A percentile compares a stretch with the other conserved stretches of the same genome.
phyloP scores from a whole-genome alignment of 2,329 filamentous ascomycete species.

The Parafenestella ontariensis region DNA sequence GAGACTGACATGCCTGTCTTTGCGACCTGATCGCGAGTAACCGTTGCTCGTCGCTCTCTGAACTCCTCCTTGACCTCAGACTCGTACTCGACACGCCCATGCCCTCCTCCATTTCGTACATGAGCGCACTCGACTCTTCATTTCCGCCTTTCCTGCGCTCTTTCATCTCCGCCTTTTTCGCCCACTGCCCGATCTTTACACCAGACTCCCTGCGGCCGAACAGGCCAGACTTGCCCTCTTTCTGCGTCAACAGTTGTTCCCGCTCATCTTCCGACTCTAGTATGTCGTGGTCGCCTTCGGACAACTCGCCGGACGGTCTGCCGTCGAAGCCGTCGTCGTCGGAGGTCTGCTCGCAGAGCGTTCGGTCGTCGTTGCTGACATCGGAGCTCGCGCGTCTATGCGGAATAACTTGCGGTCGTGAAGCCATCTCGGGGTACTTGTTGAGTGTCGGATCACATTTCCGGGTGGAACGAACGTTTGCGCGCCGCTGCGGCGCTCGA shows the following conservation, averaged over 20 bases:
- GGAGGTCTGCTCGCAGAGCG: constrained; percentile 39
- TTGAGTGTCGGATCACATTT: constrained; percentile 19
- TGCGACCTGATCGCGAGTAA: constrained; percentile 60
- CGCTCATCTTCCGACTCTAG: constrained; percentile 57
- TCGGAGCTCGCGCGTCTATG: constrained; percentile 26
- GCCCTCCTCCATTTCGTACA: constrained; percentile 92
- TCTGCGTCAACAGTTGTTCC: constrained; percentile 50
- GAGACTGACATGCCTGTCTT: constrained; percentile 34
- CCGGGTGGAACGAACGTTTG: constrained; percentile 5
- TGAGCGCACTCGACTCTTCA: constrained; percentile 76
- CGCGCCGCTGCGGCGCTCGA: constrained; percentile 8
- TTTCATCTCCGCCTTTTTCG: constrained; percentile 33
- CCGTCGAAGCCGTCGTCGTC: constrained; percentile 43
- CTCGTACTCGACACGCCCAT: constrained; percentile 65
- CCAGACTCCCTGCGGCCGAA: constrained; percentile 37
- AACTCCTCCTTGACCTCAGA: constrained; percentile 45
- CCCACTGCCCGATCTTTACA: constrained; percentile 40
- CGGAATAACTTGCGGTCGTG: constrained; percentile 21
- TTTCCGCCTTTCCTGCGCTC: constrained; percentile 54
- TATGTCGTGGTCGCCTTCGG: constrained; percentile 48
- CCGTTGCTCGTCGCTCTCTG: constrained; percentile 57
- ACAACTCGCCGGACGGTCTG: constrained; percentile 46
- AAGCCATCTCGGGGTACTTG: constrained; percentile 28
- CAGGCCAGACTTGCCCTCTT: constrained; percentile 30
- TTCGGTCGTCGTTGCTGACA: constrained; percentile 37